Percentiles rank a stretch among this genome's conserved stretches.
Conservation (phyloP, 306 rosid genomes). For the Lotus japonicus region DNA sequence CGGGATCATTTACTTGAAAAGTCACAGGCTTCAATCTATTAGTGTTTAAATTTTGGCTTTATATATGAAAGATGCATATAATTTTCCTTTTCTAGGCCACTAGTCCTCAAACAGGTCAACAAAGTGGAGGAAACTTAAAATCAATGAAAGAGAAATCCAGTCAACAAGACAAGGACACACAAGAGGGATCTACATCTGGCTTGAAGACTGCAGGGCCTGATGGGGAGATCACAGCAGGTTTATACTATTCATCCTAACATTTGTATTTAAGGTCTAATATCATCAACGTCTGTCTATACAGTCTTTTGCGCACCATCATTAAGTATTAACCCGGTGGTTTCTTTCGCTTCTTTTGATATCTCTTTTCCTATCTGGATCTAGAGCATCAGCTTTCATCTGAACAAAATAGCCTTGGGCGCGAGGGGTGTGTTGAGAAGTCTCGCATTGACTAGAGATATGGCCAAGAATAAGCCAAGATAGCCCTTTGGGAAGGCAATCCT, state of each 20-base stretch:
- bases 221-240: slow-evolving; percentile 62
- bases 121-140: slow-evolving; percentile 50
- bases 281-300: neutral
- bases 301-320: slow-evolving; percentile 4
- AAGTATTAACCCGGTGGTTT: neutral
- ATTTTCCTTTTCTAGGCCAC: slow-evolving; percentile 40
- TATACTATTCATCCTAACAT: slow-evolving; percentile 18
- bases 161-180: slow-evolving; percentile 44
- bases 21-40: neutral
- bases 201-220: slow-evolving; percentile 55
- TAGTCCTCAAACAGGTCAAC: slow-evolving; percentile 55
- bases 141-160: slow-evolving; percentile 52
- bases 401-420: slow-evolving; percentile 7
- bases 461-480: too few relatives aligned
- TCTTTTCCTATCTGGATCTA: neutral
- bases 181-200: slow-evolving; percentile 39
- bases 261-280: slow-evolving; percentile 5
- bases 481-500: too few relatives aligned
- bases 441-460: too few relatives aligned
- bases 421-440: too few relatives aligned
- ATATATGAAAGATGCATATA: neutral
- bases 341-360: slow-evolving; percentile 1
- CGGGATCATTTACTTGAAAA: slow-evolving; percentile 19
- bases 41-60: slow-evolving; percentile 4
- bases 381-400: neutral